Base-by-base conservation (phyloP, 257 asterid genomes). In the Henckelia pumila region DNA sequence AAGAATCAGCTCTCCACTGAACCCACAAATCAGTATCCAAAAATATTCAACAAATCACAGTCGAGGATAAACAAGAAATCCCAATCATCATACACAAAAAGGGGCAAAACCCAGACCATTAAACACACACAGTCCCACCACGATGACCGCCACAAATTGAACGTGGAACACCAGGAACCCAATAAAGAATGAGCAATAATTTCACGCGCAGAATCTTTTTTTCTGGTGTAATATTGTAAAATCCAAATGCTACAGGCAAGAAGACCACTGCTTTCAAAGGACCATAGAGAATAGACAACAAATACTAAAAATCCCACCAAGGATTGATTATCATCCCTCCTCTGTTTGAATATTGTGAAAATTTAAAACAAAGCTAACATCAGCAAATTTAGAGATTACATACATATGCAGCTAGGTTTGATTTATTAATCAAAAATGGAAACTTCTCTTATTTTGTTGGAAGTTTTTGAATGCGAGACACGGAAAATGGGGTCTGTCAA, bases 401-500 rank as follows among this genome's bases (percentile, higher is more conserved):
- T 19, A 58, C 50, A 63, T 26, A 22, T 37, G 25, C 63, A 66
- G 16, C 66, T 70, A 60, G 71, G 72, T 70, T 66, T 40, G 70
- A 55, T 63, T 63, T 74, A 59, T 33, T 52, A 26, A 75, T 20
- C 9, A 17, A 64, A 56, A 53, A 26, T 19, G 1, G 10, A 61
- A 69, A 35, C 35, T 69, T 17, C 56, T 60, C 44, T 44, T 64
- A 50, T 40, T 50, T 64, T 59, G 8, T 65, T 8, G 16, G 65
- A 60, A 61, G 72, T 64, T 55, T 40, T 47, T 53, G 50, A 72
- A 70, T 75, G 49, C 25, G 50, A 68, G 64, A 84, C 84, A 79
- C 82, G 86, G 85, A 71, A 80, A 82, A 73, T 74, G 82, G 84
- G 85, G 81, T 66, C 86, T 67, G 52, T 55, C 49, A 50, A 26